Evolutionary conservation across 2,329 filamentous ascomycete genomes (phyloP), one percentile per base, ranked within the genome.

Genomic region (Botrytis tulipae): DNA sequence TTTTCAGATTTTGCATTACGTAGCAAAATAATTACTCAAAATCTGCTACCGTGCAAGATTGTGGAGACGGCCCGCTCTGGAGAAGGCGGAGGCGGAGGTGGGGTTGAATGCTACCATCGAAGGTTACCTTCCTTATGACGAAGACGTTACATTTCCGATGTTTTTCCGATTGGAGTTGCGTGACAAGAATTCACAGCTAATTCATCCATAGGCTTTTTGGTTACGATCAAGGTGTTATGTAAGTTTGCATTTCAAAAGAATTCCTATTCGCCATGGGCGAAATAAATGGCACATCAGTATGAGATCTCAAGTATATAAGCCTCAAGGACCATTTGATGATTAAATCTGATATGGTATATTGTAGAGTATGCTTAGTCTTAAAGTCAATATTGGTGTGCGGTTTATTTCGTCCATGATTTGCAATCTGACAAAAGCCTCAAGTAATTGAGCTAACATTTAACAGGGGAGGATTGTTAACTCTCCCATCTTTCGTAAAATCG

Each of bases 401-500:
- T 57, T 57, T 29, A 18, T 18, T 57, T 29, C 51, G 51, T 32
- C n/a, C n/a, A 66, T 42, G n/a, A 44, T 66, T 66, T 37, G 22
- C 25, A 10, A 54, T 29, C 54, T 57, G 35, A 20, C 60, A 42
- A 8, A 62, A 25, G 16, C 8, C 60, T 1, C 6, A n/a, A 62
- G 60, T 40, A 32, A 10, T 40, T 22, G 44, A 40, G 42, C 54
- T 63, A 22, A 46, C 32, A 25, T 84, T 84, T 60, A 82, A 86
- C n/a, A 83, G 85, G 73, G 85, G 84, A 2, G 84, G 84, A 54
- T 82, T 86, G 54, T 81, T 86, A 63, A 84, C 83, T 6, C 74
- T 78, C 9, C 59, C 59, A n/a, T 70, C 66, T 14, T 73, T 73
- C 42, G 67, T 73, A 1, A 2, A 18, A 40, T 71, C 72, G 8